Base-by-base conservation (phyloP, 305 asterid species). In the Fraxinus latifolia region DNA sequence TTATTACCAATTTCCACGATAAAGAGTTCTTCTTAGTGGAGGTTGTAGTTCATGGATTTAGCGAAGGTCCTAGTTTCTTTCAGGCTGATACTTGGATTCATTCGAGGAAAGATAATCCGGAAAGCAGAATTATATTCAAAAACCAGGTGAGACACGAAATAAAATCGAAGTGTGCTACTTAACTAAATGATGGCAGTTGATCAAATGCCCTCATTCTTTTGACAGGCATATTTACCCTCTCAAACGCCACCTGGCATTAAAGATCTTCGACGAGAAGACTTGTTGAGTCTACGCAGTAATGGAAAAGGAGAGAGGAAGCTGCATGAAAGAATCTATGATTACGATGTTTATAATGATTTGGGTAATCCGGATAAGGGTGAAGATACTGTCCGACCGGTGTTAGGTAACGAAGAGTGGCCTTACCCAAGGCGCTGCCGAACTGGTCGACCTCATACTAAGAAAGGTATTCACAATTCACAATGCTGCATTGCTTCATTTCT, bases 361-460 rank as follows among this genome's bases (percentile, higher is more conserved):
- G 98, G 97, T 8, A 91, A 89, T 89, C 97, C 98, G 39, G 94
- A 93, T 50, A 90, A 93, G 87, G 74, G 85, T 67, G 86, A 82
- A n/a, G 97, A 91, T 7, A 77, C 93, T 55, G 89, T 47, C 1
- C 85, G 98, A 83, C 93, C 91, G 4, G 87, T 89, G 5, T 2
- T 87, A 42, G 95, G 97, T 34, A 90, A 89, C 25, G 85, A 90
- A 12, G 91, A 93, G 71, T 81, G 89, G 90, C 97, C 98, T 81
- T 94, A 94, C 87, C 98, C 97, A 32, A 92, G 97, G 87, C 88
- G 97, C 34, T 93, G 95, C 81, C 91, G 97, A 80, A 94, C 97
- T 19, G 97, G 98, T 50, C 76, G 98, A 84, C 88, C 87, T 23
- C 89, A 89, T 23, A 86, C 89, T 53, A 80, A 83, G 79, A 84